Base-by-base conservation (phyloP, 352 stramenopile species). In the Thraustochytrium striatum region DNA sequence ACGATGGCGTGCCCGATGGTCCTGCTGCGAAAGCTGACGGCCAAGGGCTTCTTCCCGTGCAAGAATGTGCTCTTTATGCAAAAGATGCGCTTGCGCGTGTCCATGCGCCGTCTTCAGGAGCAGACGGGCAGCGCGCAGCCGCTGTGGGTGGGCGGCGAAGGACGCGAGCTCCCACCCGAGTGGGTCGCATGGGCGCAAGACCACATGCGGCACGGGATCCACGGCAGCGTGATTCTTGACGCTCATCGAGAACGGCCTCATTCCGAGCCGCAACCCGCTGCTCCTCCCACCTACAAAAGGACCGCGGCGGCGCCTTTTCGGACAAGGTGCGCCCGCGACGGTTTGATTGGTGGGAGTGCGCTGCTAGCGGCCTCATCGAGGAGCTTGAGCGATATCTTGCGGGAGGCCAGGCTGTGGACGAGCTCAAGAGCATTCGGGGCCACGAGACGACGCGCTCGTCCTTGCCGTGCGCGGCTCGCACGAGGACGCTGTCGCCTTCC, bases 31-130 rank as follows among this genome's bases (percentile, higher is more conserved):
- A 75, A 75, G 36, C 65, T 75, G n/a, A 61, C 52, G 19, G 65
- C 61, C 65, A 75, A 75, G 47, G 65, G 65, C n/a, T 75, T 75
- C 32, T 75, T 43, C 32, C 65, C 65, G 8, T 75, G 65, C 65
- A 75, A 75, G 39, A 75, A 75, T 43, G 50, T 16, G 1, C 50
- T 75, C 3, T 75, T 75, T 16, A 75, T 75, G 65, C 65, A 75
- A 25, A 75, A 75, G 36, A 11, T 75, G 21, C 39, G 30, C 13
- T 43, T 75, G 21, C 44, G 65, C 21, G 65, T 75, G 21, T 75
- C 65, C 25, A 75, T 75, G 65, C 30, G 43, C 1, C 44, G 52
- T 8, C 43, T 75, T 30, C 65, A 75, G 36, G 30, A 39, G 33
- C n/a, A 61, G 35, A n/a, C n/a, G n/a, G n/a, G n/a, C n/a, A n/a